Percentiles rank a stretch among this genome's conserved stretches.
Conservation (phyloP, 306 rosid genomes). For the Geum urbanum region DNA sequence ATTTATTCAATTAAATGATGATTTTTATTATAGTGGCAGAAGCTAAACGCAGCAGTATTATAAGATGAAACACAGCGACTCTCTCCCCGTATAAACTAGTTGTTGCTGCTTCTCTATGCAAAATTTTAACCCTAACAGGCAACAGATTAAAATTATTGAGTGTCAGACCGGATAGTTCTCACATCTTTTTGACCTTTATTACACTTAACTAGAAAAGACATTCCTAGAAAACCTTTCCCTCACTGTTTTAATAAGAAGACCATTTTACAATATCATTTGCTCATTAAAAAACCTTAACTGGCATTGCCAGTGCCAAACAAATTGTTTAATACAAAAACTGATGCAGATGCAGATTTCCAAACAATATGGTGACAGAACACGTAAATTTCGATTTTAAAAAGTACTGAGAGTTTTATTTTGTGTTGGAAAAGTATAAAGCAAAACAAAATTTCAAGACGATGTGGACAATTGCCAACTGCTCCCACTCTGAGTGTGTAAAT, state of each 20-base stretch:
- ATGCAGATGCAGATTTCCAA: constrained; percentile 13
- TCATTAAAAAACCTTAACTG: constrained; percentile 4
- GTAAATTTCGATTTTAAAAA: too few relatives aligned
- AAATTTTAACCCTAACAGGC: constrained; percentile 6
- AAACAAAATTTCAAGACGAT: constrained; percentile 12
- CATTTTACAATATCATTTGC: background rate
- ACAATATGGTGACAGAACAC: background rate
- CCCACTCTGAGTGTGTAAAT: background rate
- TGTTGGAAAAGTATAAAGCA: too few relatives aligned
- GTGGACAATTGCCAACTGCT: constrained; percentile 7
- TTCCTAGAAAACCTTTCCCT: constrained; percentile 22
- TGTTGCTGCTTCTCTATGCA: background rate
- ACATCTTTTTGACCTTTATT: constrained; percentile 33
- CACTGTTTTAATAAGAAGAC: background rate
- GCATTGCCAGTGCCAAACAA: background rate
- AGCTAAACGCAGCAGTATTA: background rate
- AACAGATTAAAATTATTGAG: constrained; percentile 29
- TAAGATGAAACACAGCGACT: background rate
- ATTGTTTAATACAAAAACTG: constrained; percentile 6
- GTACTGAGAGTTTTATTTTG: constrained; percentile 1
- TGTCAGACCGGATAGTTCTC: constrained; percentile 33
- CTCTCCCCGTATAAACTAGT: background rate
- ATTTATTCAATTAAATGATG: background rate
- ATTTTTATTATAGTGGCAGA: background rate
- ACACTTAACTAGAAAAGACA: constrained; percentile 37